These are phyloP conservation scores for Mycena metata DNA, from an alignment of 768 basidiomycete genomes.

Conservation along the genomic window DNA sequence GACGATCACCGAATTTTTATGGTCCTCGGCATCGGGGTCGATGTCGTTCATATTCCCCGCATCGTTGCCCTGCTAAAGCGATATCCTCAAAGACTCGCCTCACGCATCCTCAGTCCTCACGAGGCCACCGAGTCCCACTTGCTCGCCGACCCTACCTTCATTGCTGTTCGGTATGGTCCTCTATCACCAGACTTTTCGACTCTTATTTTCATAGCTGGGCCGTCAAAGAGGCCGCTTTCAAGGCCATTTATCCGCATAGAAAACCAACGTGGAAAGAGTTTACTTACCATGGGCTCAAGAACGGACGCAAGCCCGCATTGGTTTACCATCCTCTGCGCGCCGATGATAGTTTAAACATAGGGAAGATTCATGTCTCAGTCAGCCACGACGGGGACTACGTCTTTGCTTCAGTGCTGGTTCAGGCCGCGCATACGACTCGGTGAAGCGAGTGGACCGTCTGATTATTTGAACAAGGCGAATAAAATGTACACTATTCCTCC, in stretches of 20 bases:
- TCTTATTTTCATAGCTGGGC: conserved; percentile 69
- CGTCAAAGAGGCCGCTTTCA: conserved; percentile 90
- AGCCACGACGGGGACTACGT: conserved; percentile 89
- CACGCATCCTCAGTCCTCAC: conserved; percentile 73
- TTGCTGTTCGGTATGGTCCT: conserved; percentile 77
- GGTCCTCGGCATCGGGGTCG: conserved; percentile 83
- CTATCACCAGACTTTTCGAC: background rate
- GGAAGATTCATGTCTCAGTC: conserved; percentile 74
- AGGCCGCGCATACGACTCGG: conserved; percentile 46
- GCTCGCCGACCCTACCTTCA: conserved; percentile 60
- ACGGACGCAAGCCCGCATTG: conserved; percentile 54
- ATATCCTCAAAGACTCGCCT: conserved; percentile 61
- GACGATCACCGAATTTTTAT: conserved; percentile 47
- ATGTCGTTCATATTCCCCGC: conserved; percentile 79
- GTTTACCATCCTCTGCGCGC: conserved; percentile 57
- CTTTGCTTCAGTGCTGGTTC: conserved; percentile 75
- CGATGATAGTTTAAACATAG: conserved; percentile 41
- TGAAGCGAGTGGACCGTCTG: conserved; percentile 11
- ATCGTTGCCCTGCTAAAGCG: conserved; percentile 68
- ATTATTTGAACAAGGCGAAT: conserved; percentile 12
- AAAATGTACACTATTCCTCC: conserved; percentile 27
- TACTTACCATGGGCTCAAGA: conserved; percentile 56
- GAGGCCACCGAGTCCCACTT: conserved; percentile 57
- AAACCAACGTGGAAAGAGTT: conserved; percentile 84
- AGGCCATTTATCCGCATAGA: conserved; percentile 77